Percentiles rank a stretch among this genome's conserved stretches.
phyloP scores from a whole-genome alignment of 2,329 filamentous ascomycete species.

The Tolypocladium sp. region DNA sequence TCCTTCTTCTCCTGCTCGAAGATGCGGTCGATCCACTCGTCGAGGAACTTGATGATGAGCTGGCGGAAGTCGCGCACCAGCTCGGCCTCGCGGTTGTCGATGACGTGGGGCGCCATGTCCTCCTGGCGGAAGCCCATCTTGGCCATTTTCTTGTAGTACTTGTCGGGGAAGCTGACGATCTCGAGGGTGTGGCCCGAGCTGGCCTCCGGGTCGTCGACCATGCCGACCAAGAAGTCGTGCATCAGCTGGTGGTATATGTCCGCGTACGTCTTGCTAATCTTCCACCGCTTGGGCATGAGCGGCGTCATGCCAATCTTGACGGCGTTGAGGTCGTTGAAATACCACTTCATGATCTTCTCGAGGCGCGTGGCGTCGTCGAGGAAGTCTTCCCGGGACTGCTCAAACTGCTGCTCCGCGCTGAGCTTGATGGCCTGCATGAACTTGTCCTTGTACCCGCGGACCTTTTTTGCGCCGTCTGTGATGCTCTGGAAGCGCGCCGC shows the following conservation, averaged over 20 bases:
- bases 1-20: constrained; percentile 72
- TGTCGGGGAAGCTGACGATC: constrained; percentile 90
- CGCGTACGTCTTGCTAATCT: constrained; percentile 82
- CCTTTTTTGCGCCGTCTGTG: constrained; percentile 82
- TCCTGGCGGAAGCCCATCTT: constrained; percentile 74
- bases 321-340: constrained; percentile 93
- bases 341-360: constrained; percentile 89
- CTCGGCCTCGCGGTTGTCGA: constrained; percentile 84
- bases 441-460: constrained; percentile 94
- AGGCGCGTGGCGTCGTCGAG: constrained; percentile 73
- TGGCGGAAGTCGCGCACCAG: constrained; percentile 88
- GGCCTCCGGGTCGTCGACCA: constrained; percentile 78
- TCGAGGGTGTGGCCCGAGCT: constrained; percentile 80
- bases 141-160: constrained; percentile 92
- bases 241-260: constrained; percentile 89
- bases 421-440: constrained; percentile 74
- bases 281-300: constrained; percentile 94
- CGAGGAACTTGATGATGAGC: constrained; percentile 89
- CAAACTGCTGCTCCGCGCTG: constrained; percentile 66
- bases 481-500: constrained; percentile 91
- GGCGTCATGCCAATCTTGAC: constrained; percentile 88
- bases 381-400: constrained; percentile 63
- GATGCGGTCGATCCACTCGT: constrained; percentile 97
- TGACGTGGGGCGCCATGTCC: constrained; percentile 74
- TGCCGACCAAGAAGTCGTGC: constrained; percentile 82